Conservation (phyloP, 371 early-diverging fungal species). For the Basidiobolus meristosporus region DNA sequence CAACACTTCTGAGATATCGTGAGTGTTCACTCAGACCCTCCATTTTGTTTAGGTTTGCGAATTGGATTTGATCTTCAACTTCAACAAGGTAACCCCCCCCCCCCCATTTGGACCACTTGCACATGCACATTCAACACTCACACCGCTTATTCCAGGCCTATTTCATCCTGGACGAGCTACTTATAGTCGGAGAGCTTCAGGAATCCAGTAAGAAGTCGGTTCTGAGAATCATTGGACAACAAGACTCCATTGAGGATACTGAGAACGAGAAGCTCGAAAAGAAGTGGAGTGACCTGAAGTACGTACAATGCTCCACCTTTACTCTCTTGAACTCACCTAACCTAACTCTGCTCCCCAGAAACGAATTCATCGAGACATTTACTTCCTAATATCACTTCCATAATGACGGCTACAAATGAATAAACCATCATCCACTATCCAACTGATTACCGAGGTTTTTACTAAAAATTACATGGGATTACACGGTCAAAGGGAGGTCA, state of each 20-base stretch:
- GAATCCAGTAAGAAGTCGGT: slow-evolving; percentile 69
- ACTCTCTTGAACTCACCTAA: too few species aligned
- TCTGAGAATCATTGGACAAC: slow-evolving; percentile 46
- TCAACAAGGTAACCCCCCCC: slow-evolving; percentile 37
- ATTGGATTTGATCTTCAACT: slow-evolving; percentile 75
- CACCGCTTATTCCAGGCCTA: slow-evolving; percentile 28
- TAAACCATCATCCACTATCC: too few species aligned
- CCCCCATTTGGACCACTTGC: background rate
- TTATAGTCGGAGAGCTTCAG: slow-evolving; percentile 68
- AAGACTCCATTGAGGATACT: slow-evolving; percentile 51
- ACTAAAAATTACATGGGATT: too few species aligned
- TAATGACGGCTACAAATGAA: too few species aligned
- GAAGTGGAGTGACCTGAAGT: slow-evolving; percentile 9
- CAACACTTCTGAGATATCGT: background rate
- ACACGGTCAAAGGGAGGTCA: too few species aligned
- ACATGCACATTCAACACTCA: background rate
- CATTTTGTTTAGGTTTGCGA: slow-evolving; percentile 48
- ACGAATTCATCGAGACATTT: too few species aligned
- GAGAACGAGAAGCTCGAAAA: too few species aligned
- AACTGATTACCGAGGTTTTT: too few species aligned
- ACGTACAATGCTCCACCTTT: too few species aligned
- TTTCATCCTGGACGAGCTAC: slow-evolving; percentile 65
- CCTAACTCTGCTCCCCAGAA: too few species aligned
- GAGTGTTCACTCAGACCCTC: background rate
- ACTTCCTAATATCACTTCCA: too few species aligned